Conservation (phyloP, 2,329 filamentous ascomycete species). For the Botrytis hyacinthi region DNA sequence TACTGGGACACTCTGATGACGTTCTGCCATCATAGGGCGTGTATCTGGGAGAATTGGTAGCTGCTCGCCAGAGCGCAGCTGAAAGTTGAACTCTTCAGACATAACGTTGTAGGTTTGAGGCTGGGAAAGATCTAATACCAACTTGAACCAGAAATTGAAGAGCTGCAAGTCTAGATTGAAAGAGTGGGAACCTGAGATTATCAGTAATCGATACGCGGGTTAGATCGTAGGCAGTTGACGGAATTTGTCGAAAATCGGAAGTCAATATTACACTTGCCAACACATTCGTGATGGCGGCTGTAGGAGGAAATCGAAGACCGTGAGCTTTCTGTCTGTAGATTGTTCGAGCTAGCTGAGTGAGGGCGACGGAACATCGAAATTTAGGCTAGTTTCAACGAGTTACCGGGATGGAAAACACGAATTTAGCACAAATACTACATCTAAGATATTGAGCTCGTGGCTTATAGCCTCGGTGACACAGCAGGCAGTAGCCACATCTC, state of each 20-base stretch:
- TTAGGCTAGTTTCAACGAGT: neutral
- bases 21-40: constrained; percentile 23
- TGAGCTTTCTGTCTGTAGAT: neutral
- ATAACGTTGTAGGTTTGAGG: neutral
- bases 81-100: constrained; percentile 20
- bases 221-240: neutral
- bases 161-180: neutral
- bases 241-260: neutral
- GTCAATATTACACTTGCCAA: constrained; percentile 19
- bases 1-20: constrained; percentile 17
- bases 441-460: constrained; percentile 3
- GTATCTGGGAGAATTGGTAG: neutral
- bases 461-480: neutral
- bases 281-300: neutral
- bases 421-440: neutral
- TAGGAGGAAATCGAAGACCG: neutral
- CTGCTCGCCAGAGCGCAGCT: neutral
- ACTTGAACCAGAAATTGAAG: neutral
- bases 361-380: neutral
- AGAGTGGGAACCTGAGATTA: neutral
- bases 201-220: neutral
- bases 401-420: neutral
- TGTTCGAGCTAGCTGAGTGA: constrained; percentile 6
- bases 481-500: neutral
- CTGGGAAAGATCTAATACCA: no score